Evolutionary conservation across 139 green algal genomes (phyloP), one percentile per base, ranked within the genome.

Genomic region (Pleodorina starrii): DNA sequence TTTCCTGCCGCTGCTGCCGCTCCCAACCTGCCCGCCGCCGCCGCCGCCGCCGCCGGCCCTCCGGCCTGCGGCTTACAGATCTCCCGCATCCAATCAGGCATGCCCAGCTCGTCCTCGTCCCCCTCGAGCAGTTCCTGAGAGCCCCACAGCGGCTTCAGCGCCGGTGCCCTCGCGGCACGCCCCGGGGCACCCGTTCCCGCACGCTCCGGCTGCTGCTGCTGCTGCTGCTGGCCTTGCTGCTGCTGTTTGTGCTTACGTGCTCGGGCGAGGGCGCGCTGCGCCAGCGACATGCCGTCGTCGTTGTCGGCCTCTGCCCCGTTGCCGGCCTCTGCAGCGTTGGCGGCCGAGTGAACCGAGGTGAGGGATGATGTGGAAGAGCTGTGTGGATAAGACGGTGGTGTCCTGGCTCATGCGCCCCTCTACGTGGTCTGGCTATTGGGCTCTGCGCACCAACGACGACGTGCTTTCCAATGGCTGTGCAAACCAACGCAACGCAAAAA

Each of bases 1-100:
- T 23, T 38, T 86, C 51, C 84, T 71, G 48, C 48, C 85, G 83
- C 35, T 88, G 76, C 68, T 87, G 89, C 81, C 17, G 38, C 9
- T 14, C 29, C 27, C 4, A 11, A 25, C 5, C 40, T 46, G 69
- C 35, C 82, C 75, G 46, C 66, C 50, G n/a, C 74, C 11, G 54
- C 32, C 43, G 32, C 23, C 78, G 50, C 48, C 36, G 40, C 74
- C 63, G 69, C 59, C 42, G 36, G 17, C 42, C 57, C 73, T 60
- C 36, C 32, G 48, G 27, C 42, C 11, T 32, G 63, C 32, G 27
- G 14, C 19, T 36, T 6, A 6, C 11, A 73, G 21, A 73, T 46
- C 17, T 68, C 42, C 81, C 42, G 46, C 40, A 35, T 46, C 79
- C 59, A 76, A 40, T 54, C 40, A 6, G 43, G 44, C 81, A 69